These are phyloP conservation scores for Carpinus fangiana DNA, from an alignment of 306 rosid genomes.

Conservation along the genomic window DNA sequence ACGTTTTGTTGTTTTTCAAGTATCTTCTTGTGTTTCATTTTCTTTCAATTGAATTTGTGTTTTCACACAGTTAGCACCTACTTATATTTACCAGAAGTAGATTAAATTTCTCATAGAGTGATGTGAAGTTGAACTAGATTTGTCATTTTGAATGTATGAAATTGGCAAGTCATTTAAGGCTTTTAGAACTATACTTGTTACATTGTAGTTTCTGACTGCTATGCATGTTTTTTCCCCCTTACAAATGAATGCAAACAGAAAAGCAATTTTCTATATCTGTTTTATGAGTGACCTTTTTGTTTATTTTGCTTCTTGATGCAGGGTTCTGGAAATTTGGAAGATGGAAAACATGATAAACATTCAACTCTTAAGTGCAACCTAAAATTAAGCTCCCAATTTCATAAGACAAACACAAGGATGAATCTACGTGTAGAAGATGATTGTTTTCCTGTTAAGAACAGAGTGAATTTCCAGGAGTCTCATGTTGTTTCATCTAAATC, in stretches of 20 bases:
- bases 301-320: slow-evolving; percentile 38
- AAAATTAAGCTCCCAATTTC: slow-evolving; percentile 39
- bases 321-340: slow-evolving; percentile 55
- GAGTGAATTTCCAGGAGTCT: slow-evolving; percentile 33
- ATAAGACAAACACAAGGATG: slow-evolving; percentile 40
- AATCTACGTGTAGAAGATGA: slow-evolving; percentile 33
- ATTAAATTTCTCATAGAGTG: not conserved
- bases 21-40: not conserved
- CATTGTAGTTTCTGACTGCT: not conserved
- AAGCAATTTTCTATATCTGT: not conserved
- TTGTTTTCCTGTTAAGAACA: slow-evolving; percentile 33
- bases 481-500: slow-evolving; percentile 42
- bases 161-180: not conserved
- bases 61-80: not conserved
- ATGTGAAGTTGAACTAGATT: not conserved
- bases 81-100: not conserved
- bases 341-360: slow-evolving; percentile 35
- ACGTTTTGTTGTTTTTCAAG: not conserved
- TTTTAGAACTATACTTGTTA: not conserved
- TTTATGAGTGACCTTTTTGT: slow-evolving; percentile 26
- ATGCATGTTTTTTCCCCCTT: too few relatives aligned
- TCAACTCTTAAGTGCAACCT: slow-evolving; percentile 31
- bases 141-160: slow-evolving; percentile 5
- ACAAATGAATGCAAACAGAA: not conserved
- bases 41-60: slow-evolving; percentile 6